These are phyloP conservation scores for Boletus subcaerulescens DNA, from an alignment of 768 basidiomycete genomes.

Conservation along the genomic window DNA sequence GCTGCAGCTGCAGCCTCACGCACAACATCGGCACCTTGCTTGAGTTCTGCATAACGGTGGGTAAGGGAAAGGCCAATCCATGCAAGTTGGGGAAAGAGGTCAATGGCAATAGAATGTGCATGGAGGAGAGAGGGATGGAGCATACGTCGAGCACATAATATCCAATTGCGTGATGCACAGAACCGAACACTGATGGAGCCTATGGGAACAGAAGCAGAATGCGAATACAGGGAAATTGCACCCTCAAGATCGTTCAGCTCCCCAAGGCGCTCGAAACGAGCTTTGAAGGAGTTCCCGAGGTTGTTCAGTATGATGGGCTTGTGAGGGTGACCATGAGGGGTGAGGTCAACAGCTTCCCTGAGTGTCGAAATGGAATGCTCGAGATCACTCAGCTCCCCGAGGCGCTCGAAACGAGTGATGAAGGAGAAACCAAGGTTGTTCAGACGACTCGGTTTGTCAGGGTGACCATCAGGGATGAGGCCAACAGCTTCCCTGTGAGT, in stretches of 20 bases:
- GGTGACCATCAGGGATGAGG: too few relatives aligned
- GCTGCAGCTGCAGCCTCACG: constrained; percentile 24
- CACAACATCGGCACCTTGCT: constrained; percentile 8
- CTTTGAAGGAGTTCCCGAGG: too few relatives aligned
- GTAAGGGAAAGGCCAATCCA: constrained; percentile 15
- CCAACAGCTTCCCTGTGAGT: too few relatives aligned
- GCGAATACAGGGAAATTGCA: background rate
- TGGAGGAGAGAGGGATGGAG: constrained; percentile 10
- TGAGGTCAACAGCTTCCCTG: too few relatives aligned
- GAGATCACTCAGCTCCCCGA: too few relatives aligned
- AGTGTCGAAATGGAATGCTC: too few relatives aligned
- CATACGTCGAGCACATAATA: constrained; percentile 1
- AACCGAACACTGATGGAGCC: background rate
- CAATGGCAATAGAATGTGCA: constrained; percentile 16
- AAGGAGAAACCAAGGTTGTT: too few relatives aligned
- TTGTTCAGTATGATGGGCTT: too few relatives aligned
- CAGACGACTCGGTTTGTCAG: too few relatives aligned
- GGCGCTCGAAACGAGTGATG: too few relatives aligned
- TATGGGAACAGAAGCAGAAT: background rate
- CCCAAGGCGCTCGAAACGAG: constrained; percentile 1
- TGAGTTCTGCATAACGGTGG: constrained; percentile 16
- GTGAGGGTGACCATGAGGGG: too few relatives aligned
- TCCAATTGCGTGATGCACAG: constrained; percentile 2
- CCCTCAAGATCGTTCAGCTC: background rate
- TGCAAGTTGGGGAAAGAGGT: constrained; percentile 18